Conservation (phyloP, 768 basidiomycete species). For the Tephrocybe sp. region DNA sequence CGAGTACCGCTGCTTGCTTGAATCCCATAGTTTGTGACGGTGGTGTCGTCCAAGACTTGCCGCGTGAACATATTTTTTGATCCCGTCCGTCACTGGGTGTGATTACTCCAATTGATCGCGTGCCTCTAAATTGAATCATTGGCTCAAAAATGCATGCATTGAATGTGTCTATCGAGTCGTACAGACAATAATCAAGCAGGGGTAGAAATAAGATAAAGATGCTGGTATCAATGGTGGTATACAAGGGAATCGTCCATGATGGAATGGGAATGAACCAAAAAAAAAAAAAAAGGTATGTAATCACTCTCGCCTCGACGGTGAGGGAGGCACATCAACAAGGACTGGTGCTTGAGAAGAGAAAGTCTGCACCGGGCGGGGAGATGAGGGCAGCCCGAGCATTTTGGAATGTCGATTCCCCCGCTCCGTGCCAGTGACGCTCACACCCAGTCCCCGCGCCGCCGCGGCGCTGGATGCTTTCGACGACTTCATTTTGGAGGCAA, state of each 20-base stretch:
- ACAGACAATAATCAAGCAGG: too few relatives aligned
- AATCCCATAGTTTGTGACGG: slow-evolving; percentile 66
- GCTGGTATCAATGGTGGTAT: slow-evolving; percentile 20
- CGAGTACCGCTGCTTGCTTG: slow-evolving; percentile 84
- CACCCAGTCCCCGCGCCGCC: slow-evolving; percentile 69
- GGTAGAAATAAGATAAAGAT: neutral
- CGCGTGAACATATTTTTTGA: neutral
- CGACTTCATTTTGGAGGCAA: slow-evolving; percentile 36
- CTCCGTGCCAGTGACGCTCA: slow-evolving; percentile 49
- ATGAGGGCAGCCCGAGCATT: slow-evolving; percentile 62
- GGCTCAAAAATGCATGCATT: too few relatives aligned
- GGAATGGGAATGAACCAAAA: neutral
- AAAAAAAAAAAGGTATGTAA: slow-evolving; percentile 10
- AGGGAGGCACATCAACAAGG: slow-evolving; percentile 22
- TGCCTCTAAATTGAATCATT: too few relatives aligned
- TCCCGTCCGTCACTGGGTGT: neutral
- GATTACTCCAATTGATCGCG: neutral
- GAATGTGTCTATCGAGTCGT: too few relatives aligned
- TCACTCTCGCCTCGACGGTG: slow-evolving; percentile 25
- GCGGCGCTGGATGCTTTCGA: slow-evolving; percentile 62
- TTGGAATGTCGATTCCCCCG: slow-evolving; percentile 64
- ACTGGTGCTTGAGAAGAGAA: slow-evolving; percentile 36
- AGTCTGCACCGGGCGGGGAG: slow-evolving; percentile 42
- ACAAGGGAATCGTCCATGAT: slow-evolving; percentile 6
- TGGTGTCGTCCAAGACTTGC: neutral